Base-by-base conservation (phyloP, 257 asterid species). In the Solanum neorickii region DNA sequence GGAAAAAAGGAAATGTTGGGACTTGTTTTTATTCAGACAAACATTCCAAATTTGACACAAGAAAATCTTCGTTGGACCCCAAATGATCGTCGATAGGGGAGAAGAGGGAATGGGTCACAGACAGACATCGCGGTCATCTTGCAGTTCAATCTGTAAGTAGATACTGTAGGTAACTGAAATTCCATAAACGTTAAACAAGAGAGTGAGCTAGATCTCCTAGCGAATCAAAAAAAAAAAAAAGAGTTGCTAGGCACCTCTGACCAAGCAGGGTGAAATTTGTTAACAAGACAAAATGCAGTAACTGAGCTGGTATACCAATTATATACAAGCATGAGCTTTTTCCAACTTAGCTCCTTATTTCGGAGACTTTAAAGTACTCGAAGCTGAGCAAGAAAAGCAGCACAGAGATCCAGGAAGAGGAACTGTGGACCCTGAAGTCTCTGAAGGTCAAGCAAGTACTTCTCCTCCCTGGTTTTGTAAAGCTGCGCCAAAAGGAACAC, bases 351-450 rank as follows among this genome's bases (percentile, higher is more conserved):
- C 83, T 60, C 35, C 82, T 6, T 46, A 69, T 82, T 80, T 27
- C 66, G 4, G 49, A 25, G 47, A 42, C 33, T 70, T 94, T 89
- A 95, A 23, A 93, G 98, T 31, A 96, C 98, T 5, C 94, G 95
- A 86, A 96, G 98, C 94, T 95, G 98, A 44, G 98, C 94, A 77
- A 95, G 98, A 74, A 96, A 94, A 72, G 99, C 97, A 9, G 98
- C 96, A 87, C 98, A 96, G 29, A 96, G 93, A 86, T 96, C 98
- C 89, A 96, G 93, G 87, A 95, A 96, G 75, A 94, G 95, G 85
- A 95, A 89, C 76, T 94, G 99, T 1, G 98, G 97, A 27, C 99
- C 99, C 87, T 95, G 94, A 83, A 95, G 94, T 88, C 96, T 93
- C 93, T 94, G 99, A 85, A 96, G 91, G 88, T 96, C 99, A 59